phyloP scores from a whole-genome alignment of 75 land plant species.

The Sequoia sempervirens region DNA sequence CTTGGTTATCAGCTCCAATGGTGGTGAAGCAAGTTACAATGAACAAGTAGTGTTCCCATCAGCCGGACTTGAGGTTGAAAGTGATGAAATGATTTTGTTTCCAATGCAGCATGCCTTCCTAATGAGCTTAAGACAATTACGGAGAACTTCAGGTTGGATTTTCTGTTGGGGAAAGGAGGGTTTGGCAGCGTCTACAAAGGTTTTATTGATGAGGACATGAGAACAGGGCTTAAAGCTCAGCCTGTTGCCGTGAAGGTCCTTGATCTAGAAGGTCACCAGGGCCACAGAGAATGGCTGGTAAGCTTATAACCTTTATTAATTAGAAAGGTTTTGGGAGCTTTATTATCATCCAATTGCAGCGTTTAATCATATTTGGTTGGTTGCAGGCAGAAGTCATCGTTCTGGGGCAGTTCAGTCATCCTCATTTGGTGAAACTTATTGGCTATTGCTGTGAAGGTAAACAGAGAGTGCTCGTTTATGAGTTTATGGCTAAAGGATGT shows the following conservation, averaged over 20 bases:
- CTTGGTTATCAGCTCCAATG: neutral
- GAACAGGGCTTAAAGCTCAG: neutral
- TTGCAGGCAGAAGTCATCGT: no score
- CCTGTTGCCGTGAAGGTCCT: constrained; percentile 57
- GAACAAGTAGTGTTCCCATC: neutral
- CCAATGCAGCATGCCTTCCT: constrained; percentile 31
- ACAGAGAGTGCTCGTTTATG: constrained; percentile 5
- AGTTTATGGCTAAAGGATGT: no score
- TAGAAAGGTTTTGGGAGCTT: neutral
- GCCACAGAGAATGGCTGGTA: constrained; percentile 24
- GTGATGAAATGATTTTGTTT: constrained; percentile 3
- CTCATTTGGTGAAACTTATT: no score
- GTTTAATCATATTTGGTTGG: no score
- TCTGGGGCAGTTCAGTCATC: no score
- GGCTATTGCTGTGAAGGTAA: no score
- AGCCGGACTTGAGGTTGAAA: neutral
- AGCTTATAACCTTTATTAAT: neutral
- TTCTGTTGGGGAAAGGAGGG: no score
- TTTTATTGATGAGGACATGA: no score
- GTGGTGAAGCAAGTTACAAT: neutral
- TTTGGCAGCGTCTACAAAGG: no score
- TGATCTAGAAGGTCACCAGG: constrained; percentile 50
- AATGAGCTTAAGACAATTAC: constrained; percentile 36
- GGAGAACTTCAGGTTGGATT: constrained; percentile 20
- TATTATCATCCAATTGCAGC: neutral